Percentiles rank a stretch among this genome's conserved stretches.
These are phyloP conservation scores for Hypoxylon lienhwacheense DNA, from an alignment of 495 filamentous ascomycete genomes.

Conservation along the genomic window DNA sequence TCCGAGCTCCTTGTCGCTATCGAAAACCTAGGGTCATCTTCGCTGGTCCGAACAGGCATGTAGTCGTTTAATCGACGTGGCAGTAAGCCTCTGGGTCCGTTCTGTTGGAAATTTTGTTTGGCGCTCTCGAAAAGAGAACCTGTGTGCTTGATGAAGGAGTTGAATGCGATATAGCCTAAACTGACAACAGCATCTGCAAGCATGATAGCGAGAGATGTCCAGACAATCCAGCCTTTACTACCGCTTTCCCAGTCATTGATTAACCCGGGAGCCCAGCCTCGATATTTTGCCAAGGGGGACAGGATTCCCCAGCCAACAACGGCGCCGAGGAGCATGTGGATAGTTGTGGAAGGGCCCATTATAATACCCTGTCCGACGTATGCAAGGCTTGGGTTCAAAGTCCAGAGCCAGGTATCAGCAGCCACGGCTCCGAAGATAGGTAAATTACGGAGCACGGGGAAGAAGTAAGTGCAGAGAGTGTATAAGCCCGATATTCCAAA, in stretches of 20 bases:
- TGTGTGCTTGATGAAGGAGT: slow-evolving; percentile 49
- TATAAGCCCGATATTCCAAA: slow-evolving; percentile 59
- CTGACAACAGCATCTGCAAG: slow-evolving; percentile 89
- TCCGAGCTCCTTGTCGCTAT: slow-evolving; percentile 7
- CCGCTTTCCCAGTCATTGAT: slow-evolving; percentile 87
- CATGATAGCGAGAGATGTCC: slow-evolving; percentile 95
- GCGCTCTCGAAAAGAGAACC: slow-evolving; percentile 13
- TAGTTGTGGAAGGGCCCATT: slow-evolving; percentile 91
- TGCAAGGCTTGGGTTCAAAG: slow-evolving; percentile 89
- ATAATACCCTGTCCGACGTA: slow-evolving; percentile 86
- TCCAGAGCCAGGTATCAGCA: slow-evolving; percentile 88
- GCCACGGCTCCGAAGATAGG: slow-evolving; percentile 79
- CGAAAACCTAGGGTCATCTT: slow-evolving; percentile 26
- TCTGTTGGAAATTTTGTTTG: slow-evolving; percentile 22
- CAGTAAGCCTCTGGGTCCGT: slow-evolving; percentile 25
- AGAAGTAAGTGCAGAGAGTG: slow-evolving; percentile 89
- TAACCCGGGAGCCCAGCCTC: slow-evolving; percentile 85
- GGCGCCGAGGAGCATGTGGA: slow-evolving; percentile 94
- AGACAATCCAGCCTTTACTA: slow-evolving; percentile 98
- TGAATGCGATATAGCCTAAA: slow-evolving; percentile 75
- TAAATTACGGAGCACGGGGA: slow-evolving; percentile 79
- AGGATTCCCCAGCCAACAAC: slow-evolving; percentile 89
- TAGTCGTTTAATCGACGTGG: slow-evolving; percentile 21
- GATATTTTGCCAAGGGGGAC: slow-evolving; percentile 80
- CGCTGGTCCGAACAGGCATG: slow-evolving; percentile 17